A percentile compares a stretch with the other conserved stretches of the same genome.
Evolutionary conservation across 768 basidiomycete species (phyloP).

Genomic region (Kwoniella dejecticola): DNA sequence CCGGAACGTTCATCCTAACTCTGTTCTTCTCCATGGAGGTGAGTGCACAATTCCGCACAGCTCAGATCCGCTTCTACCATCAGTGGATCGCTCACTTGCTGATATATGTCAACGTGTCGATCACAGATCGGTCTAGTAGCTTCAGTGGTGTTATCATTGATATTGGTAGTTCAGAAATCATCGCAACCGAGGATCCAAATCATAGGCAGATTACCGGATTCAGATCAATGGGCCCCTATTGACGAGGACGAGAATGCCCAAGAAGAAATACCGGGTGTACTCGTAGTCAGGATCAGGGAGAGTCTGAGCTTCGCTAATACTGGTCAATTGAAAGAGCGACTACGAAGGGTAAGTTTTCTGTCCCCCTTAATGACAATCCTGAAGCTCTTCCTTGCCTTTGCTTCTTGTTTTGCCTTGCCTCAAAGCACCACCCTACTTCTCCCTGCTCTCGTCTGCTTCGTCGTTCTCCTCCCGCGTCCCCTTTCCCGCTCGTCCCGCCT

Average conservation of each 20-base stretch:
- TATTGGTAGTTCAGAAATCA: conserved; percentile 86
- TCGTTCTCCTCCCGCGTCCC: no score
- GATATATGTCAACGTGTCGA: neutral
- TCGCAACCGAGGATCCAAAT: conserved; percentile 89
- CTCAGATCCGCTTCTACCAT: no score
- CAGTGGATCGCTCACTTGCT: neutral
- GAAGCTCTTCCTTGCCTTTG: no score
- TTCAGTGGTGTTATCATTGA: conserved; percentile 79
- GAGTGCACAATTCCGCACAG: conserved; percentile 21
- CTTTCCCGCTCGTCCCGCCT: no score
- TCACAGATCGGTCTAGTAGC: conserved; percentile 75
- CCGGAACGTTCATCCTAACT: conserved; percentile 81
- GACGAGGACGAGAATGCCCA: conserved; percentile 84
- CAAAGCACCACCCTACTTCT: neutral
- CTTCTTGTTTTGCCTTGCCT: no score
- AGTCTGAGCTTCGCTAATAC: conserved; percentile 95
- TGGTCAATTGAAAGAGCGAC: conserved; percentile 77
- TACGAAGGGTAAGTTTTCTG: conserved; percentile 64
- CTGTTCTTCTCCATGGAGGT: conserved; percentile 85
- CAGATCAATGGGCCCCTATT: conserved; percentile 85
- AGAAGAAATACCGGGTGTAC: conserved; percentile 55
- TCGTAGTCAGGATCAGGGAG: conserved; percentile 88
- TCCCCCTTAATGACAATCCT: no score
- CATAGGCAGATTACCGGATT: conserved; percentile 83
- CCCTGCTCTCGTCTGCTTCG: no score